Conservation (phyloP, 805 yeast species). For the Ogataea allantospora region DNA sequence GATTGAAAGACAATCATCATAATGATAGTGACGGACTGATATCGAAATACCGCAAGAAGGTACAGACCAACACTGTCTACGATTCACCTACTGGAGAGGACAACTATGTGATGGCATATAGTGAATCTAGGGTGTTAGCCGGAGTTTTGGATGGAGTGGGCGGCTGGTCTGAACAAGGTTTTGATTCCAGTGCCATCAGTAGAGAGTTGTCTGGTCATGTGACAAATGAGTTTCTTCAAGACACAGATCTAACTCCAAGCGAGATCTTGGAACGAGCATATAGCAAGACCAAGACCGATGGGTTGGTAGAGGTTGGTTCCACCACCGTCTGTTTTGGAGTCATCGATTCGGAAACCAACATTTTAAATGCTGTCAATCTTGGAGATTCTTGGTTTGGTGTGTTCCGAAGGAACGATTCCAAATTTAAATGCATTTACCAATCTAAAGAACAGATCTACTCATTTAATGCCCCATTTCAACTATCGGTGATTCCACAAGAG, state of each 20-base stretch:
- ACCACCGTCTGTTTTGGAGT: slow-evolving; percentile 90
- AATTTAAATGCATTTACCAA: slow-evolving; percentile 51
- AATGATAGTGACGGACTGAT: slow-evolving; percentile 27
- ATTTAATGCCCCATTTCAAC: slow-evolving; percentile 89
- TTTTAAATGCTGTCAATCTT: slow-evolving; percentile 66
- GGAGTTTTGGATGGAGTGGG: slow-evolving; percentile 98
- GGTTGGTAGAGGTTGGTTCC: slow-evolving; percentile 81
- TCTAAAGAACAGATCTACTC: slow-evolving; percentile 80
- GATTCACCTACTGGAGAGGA: slow-evolving; percentile 77
- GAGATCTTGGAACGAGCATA: slow-evolving; percentile 57
- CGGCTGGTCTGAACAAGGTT: slow-evolving; percentile 93
- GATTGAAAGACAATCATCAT: slow-evolving; percentile 47
- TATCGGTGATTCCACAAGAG: slow-evolving; percentile 75
- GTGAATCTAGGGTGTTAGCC: slow-evolving; percentile 48
- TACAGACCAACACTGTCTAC: slow-evolving; percentile 22
- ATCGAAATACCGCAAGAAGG: slow-evolving; percentile 24
- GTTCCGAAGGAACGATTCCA: slow-evolving; percentile 46
- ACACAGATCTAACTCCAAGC: slow-evolving; percentile 38
- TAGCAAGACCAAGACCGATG: slow-evolving; percentile 46
- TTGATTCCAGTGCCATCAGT: slow-evolving; percentile 84
- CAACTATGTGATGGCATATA: slow-evolving; percentile 55
- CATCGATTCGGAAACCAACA: slow-evolving; percentile 51
- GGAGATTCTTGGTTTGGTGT: slow-evolving; percentile 97
- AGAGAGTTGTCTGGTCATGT: slow-evolving; percentile 69
- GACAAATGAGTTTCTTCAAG: slow-evolving; percentile 34